Evolutionary conservation across 768 basidiomycete genomes (phyloP).

Genomic region (Piloderma croceum): DNA sequence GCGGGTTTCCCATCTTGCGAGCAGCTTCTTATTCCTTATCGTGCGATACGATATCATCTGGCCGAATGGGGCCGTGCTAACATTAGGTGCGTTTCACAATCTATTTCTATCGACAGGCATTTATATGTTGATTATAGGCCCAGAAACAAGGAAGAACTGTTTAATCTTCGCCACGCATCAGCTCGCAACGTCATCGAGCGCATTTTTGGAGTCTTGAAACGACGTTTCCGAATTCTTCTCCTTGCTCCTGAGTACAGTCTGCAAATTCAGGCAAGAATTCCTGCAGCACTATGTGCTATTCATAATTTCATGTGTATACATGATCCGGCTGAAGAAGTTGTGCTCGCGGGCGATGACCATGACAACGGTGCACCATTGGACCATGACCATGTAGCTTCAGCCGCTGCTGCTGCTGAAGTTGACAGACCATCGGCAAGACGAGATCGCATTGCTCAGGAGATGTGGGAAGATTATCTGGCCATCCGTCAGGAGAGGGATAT

Average conservation of each 20-base stretch:
- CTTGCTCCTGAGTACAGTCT: conserved; percentile 11
- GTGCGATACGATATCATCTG: conserved; percentile 33
- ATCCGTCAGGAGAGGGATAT: conserved; percentile 1
- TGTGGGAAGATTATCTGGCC: conserved; percentile 15
- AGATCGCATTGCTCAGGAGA: conserved; percentile 14
- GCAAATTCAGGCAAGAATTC: conserved; percentile 18
- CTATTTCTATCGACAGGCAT: background rate
- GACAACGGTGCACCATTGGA: too few relatives aligned
- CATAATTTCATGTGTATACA: conserved; percentile 22
- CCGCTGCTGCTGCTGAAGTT: background rate
- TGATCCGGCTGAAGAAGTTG: conserved; percentile 9
- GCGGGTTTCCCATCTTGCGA: too few relatives aligned
- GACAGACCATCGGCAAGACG: background rate
- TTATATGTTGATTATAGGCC: conserved; percentile 10
- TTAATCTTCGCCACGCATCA: conserved; percentile 21
- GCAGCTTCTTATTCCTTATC: conserved; percentile 32
- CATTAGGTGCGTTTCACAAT: conserved; percentile 2
- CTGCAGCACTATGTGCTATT: conserved; percentile 16
- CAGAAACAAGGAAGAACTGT: conserved; percentile 13
- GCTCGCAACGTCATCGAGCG: conserved; percentile 16
- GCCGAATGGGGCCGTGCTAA: conserved; percentile 24
- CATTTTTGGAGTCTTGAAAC: conserved; percentile 18
- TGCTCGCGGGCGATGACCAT: too few relatives aligned
- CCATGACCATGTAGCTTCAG: background rate
- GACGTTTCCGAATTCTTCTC: conserved; percentile 14